Conservation (phyloP, 495 filamentous ascomycete species). For the Pyrenula aspistea region DNA sequence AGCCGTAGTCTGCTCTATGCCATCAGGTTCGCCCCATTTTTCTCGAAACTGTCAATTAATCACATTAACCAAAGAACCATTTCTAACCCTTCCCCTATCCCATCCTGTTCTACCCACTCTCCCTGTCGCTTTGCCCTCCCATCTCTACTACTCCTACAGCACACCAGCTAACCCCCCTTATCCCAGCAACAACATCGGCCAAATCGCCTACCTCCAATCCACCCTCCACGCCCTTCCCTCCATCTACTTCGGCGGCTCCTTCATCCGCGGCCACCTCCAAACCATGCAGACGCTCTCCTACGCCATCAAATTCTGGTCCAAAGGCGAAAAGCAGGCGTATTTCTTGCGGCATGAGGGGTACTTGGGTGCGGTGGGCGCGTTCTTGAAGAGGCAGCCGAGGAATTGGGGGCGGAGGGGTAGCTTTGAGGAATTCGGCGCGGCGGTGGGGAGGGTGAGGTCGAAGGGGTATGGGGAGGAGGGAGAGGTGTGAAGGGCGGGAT, state of each 20-base stretch:
- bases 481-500: too few species aligned
- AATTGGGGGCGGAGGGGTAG: conserved; percentile 88
- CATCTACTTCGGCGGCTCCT: conserved; percentile 95
- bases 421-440: conserved; percentile 28
- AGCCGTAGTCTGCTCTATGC: conserved; percentile 70
- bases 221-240: conserved; percentile 81
- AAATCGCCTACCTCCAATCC: conserved; percentile 91
- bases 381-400: conserved; percentile 75
- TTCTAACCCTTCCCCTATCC: neutral
- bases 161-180: neutral
- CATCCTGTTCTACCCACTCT: neutral
- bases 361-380: conserved; percentile 90
- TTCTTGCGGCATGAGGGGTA: conserved; percentile 95
- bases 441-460: neutral
- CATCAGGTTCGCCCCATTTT: conserved; percentile 38
- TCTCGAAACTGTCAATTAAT: neutral
- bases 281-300: conserved; percentile 95
- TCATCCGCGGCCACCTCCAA: conserved; percentile 91
- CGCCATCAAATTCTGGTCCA: conserved; percentile 94
- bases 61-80: too few species aligned
- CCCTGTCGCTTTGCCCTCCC: neutral
- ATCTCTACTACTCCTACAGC: neutral
- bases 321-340: conserved; percentile 87
- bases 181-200: conserved; percentile 86
- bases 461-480: too few species aligned